These are phyloP conservation scores for Acephala macrosclerotiorum DNA, from an alignment of 2,329 filamentous ascomycete genomes.

Conservation along the genomic window DNA sequence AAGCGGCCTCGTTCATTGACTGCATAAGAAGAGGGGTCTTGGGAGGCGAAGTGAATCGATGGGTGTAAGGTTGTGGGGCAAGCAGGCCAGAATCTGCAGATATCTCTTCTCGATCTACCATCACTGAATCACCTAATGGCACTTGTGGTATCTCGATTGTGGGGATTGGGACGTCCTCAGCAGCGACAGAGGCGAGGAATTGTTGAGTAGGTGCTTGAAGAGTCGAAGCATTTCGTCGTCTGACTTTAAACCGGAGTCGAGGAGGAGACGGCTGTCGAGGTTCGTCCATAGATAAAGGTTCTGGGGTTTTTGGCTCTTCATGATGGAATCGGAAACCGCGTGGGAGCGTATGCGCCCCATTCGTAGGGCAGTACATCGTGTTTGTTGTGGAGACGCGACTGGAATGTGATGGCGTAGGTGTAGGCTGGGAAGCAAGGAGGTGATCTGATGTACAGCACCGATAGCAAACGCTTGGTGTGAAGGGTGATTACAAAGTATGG, in stretches of 20 bases:
- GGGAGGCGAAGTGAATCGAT: slow-evolving; percentile 53
- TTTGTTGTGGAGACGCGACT: slow-evolving; percentile 26
- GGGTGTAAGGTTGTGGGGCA: slow-evolving; percentile 32
- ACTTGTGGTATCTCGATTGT: slow-evolving; percentile 66
- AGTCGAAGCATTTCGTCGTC: slow-evolving; percentile 40
- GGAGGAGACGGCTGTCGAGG: slow-evolving; percentile 40
- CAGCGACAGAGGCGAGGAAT: slow-evolving; percentile 71
- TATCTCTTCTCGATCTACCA: slow-evolving; percentile 34
- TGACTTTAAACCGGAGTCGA: slow-evolving; percentile 42
- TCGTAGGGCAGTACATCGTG: slow-evolving; percentile 39
- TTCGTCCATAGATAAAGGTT: slow-evolving; percentile 34
- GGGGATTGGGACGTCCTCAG: slow-evolving; percentile 69
- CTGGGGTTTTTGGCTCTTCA: slow-evolving; percentile 41
- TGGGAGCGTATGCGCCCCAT: slow-evolving; percentile 42
- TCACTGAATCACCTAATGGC: slow-evolving; percentile 40
- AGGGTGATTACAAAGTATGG: slow-evolving; percentile 30
- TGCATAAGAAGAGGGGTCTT: slow-evolving; percentile 61
- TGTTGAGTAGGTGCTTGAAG: slow-evolving; percentile 65
- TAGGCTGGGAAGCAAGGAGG: slow-evolving; percentile 18
- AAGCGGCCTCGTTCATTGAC: slow-evolving; percentile 25
- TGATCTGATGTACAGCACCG: slow-evolving; percentile 27
- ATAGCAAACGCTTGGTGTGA: slow-evolving; percentile 16
- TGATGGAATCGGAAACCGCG: slow-evolving; percentile 42
- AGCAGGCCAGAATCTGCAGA: slow-evolving; percentile 32
- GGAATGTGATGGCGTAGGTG: slow-evolving; percentile 29